Percentiles rank a stretch among this genome's conserved stretches.
phyloP scores from a whole-genome alignment of 106 monocot species.

The Narthecium ossifragum region DNA sequence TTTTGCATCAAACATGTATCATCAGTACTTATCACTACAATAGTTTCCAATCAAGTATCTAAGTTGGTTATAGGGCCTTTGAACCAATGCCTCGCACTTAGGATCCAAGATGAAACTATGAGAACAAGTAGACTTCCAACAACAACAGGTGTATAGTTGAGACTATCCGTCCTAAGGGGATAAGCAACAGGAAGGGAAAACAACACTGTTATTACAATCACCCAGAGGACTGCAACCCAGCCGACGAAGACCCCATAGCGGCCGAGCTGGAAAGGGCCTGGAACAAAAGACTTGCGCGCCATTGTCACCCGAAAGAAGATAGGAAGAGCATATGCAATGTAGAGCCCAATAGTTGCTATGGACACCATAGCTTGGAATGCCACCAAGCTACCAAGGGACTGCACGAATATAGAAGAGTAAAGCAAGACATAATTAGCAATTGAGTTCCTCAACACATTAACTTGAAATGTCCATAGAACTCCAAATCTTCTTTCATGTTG shows the following conservation, averaged over 20 bases:
- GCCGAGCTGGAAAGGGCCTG: slow-evolving; percentile 81
- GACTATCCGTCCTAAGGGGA: slow-evolving; percentile 64
- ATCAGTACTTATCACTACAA: too few relatives aligned
- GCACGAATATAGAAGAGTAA: slow-evolving; percentile 7
- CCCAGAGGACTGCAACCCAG: slow-evolving; percentile 80
- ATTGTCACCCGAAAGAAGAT: slow-evolving; percentile 73
- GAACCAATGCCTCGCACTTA: slow-evolving; percentile 73
- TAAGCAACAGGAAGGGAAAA: slow-evolving; percentile 85
- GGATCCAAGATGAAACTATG: slow-evolving; percentile 49
- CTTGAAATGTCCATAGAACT: not conserved
- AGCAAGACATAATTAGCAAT: not conserved
- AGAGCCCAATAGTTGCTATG: slow-evolving; percentile 64
- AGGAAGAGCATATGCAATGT: slow-evolving; percentile 72
- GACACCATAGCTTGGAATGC: slow-evolving; percentile 86
- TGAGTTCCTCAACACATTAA: not conserved
- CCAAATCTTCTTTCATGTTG: too few relatives aligned
- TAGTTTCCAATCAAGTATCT: too few relatives aligned
- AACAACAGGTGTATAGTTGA: slow-evolving; percentile 82
- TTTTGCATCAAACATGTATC: too few relatives aligned
- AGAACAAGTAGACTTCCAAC: slow-evolving; percentile 70
- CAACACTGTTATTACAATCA: slow-evolving; percentile 59
- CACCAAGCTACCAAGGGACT: slow-evolving; percentile 66
- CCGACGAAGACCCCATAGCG: slow-evolving; percentile 48
- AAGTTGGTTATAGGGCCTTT: slow-evolving; percentile 54
- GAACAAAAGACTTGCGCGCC: slow-evolving; percentile 51